Evolutionary conservation across 805 yeast genomes (phyloP), one percentile per base, ranked within the genome.

Genomic region (Cyberlindnera suaveolens): DNA sequence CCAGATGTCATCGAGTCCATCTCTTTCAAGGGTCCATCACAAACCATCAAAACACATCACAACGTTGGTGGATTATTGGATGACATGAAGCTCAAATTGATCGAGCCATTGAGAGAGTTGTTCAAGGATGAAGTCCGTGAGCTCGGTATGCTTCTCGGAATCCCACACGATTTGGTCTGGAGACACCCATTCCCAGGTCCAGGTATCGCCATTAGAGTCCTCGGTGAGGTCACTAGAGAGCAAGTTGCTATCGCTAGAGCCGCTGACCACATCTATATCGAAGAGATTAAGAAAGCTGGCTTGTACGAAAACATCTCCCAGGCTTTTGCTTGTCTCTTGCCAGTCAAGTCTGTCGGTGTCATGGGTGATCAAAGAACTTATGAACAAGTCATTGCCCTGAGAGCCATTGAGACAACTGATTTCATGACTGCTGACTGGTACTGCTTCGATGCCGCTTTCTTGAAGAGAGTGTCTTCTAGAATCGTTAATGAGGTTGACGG

Each of bases 111-210:
- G 65, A 85, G 99, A 70, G 99, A 93, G 75, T 78, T 93, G 61
- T 93, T 93, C 79, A 93, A 93, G 72, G 99, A 93, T 67, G 99
- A 93, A 76, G 99, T 93, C 46, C 88, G 99, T 70, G 86, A 83
- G 58, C 74, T 93, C 56, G 99, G 99, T 70, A 87, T 88, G 72
- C 70, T 93, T 42, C 72, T 93, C 71, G 96, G 96, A 40, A 91
- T 93, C 58, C 95, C 97, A 31, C 93, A 87, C 62, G 98, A 93
- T 58, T 77, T 93, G 57, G 98, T 93, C 54, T 91, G 98, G 98
- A 87, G 99, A 77, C 99, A 93, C 66, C 99, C 99, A 45, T 93
- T 93, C 95, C 99, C 99, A 59, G 99, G 99, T 65, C 99, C 99
- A 65, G 99, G 99, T 74, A 85, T 93, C 63, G 99, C 97, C 56